Evolutionary conservation across 345 rosid genomes (phyloP).

Genomic region (Aegle marmelos): DNA sequence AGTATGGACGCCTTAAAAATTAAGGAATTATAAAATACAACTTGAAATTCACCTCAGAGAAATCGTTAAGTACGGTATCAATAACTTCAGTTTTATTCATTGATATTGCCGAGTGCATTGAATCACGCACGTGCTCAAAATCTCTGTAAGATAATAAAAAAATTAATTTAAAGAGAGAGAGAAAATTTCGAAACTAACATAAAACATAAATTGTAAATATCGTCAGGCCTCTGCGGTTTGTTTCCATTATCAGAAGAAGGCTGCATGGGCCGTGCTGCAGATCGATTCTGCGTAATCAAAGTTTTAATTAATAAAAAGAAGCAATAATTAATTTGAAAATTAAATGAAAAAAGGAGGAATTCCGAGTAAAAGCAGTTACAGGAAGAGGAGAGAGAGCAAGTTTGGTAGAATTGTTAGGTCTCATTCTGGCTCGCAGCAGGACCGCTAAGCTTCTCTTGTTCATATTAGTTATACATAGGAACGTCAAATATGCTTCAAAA

Average conservation of each 20-base stretch:
- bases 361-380: constrained; percentile 28
- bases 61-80: constrained; percentile 68
- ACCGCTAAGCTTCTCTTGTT: constrained; percentile 71
- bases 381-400: constrained; percentile 46
- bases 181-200: neutral
- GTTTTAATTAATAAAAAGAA: neutral
- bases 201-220: constrained; percentile 12
- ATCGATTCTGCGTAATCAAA: constrained; percentile 22
- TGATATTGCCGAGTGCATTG: constrained; percentile 78
- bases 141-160: constrained; percentile 28
- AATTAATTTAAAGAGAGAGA: too few relatives aligned
- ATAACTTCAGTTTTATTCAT: constrained; percentile 65
- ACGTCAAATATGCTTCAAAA: neutral
- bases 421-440: constrained; percentile 73
- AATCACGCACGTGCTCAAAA: constrained; percentile 63
- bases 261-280: constrained; percentile 11
- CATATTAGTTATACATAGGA: constrained; percentile 27
- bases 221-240: constrained; percentile 27
- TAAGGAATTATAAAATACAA: neutral
- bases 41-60: constrained; percentile 56
- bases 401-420: constrained; percentile 44
- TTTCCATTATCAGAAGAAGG: constrained; percentile 18
- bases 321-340: neutral
- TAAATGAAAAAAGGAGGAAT: neutral
- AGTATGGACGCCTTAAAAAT: neutral